These are phyloP conservation scores for Zygotorulaspora mrakii DNA, from an alignment of 1,139 yeast species.

Conservation along the genomic window DNA sequence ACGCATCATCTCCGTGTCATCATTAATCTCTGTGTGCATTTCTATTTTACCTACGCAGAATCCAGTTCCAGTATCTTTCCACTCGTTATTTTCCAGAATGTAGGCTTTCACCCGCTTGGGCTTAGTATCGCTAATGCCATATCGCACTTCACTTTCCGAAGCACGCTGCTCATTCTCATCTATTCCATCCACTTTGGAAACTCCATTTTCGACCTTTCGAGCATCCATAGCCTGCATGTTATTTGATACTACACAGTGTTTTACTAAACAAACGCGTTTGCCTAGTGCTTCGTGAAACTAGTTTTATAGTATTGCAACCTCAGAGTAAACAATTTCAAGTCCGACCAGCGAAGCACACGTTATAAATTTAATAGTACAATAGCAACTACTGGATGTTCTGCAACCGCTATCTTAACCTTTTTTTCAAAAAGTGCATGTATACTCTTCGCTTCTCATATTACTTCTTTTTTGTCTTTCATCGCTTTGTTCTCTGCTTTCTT, in stretches of 20 bases:
- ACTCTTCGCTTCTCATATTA: slow-evolving; percentile 2
- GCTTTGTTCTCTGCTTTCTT: slow-evolving; percentile 3
- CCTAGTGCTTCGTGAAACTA: too few relatives aligned
- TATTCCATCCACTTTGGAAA: not conserved
- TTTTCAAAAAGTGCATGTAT: not conserved
- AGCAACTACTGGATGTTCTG: not conserved
- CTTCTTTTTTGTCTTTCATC: not conserved
- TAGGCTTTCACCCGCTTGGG: slow-evolving; percentile 89
- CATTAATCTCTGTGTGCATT: slow-evolving; percentile 11
- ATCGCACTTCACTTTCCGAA: slow-evolving; percentile 3
- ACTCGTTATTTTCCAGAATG: slow-evolving; percentile 70
- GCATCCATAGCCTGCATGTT: not conserved
- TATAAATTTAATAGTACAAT: not conserved
- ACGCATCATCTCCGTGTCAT: slow-evolving; percentile 13
- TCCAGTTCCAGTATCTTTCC: slow-evolving; percentile 95
- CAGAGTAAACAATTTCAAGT: not conserved
- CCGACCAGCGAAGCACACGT: slow-evolving; percentile 1
- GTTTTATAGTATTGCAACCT: not conserved
- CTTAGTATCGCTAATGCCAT: slow-evolving; percentile 26
- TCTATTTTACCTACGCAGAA: slow-evolving; percentile 59
- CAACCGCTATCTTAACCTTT: not conserved
- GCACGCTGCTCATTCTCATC: not conserved
- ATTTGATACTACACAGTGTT: not conserved
- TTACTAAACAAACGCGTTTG: slow-evolving; percentile 2
- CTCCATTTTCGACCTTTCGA: not conserved